Evolutionary conservation across 73 alveolate genomes (phyloP).

Genomic region (Stentor coeruleus): DNA sequence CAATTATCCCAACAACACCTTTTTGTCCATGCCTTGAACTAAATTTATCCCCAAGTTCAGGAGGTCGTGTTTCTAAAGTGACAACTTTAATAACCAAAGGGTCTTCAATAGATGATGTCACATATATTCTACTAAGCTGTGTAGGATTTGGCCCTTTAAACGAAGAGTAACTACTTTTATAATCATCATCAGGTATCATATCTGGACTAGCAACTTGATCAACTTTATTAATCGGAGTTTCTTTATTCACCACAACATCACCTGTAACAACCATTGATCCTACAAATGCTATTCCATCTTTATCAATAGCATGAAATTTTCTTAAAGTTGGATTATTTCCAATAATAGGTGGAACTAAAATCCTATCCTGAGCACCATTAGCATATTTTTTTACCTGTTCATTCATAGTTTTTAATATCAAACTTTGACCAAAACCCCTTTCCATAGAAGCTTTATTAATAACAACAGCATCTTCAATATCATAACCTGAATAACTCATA

Average conservation of each 20-base stretch:
- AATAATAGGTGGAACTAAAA: conserved; percentile 35
- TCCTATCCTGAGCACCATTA: conserved; percentile 23
- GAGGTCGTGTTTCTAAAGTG: conserved; percentile 87
- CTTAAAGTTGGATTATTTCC: conserved; percentile 30
- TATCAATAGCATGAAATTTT: conserved; percentile 89
- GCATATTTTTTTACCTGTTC: conserved; percentile 32
- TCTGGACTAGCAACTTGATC: background rate
- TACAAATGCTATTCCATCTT: conserved; percentile 85
- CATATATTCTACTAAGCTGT: conserved; percentile 69
- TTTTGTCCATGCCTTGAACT: conserved; percentile 98
- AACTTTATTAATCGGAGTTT: conserved; percentile 59
- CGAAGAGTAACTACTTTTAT: conserved; percentile 23
- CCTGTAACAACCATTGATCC: conserved; percentile 81
- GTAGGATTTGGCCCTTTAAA: conserved; percentile 70
- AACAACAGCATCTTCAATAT: conserved; percentile 98
- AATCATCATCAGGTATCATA: conserved; percentile 13
- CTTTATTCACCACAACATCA: conserved; percentile 81
- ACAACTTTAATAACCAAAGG: conserved; percentile 77
- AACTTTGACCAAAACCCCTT: conserved; percentile 97
- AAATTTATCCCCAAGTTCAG: conserved; percentile 98
- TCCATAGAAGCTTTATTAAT: conserved; percentile 95
- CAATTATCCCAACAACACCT: conserved; percentile 99
- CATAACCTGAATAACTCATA: conserved; percentile 98
- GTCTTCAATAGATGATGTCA: conserved; percentile 63
- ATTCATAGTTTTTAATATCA: conserved; percentile 66